These are phyloP conservation scores for Aschersonia sp. DNA, from an alignment of 2,329 filamentous ascomycete species.

Conservation along the genomic window DNA sequence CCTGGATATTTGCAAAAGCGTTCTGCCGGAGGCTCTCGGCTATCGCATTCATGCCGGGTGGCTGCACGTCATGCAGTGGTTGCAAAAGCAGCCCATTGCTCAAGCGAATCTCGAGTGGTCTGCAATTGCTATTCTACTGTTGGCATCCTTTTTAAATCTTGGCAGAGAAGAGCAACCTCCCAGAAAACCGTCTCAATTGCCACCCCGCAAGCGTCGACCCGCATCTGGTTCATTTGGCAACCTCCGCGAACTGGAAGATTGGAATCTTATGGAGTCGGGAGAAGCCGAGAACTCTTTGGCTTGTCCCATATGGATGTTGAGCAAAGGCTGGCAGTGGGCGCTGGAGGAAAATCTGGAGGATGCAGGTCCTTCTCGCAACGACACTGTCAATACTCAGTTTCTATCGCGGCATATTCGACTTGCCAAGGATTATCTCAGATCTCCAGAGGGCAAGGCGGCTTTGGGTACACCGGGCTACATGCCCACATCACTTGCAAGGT, in stretches of 20 bases:
- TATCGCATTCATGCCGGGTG: constrained; percentile 53
- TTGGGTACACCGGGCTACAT: constrained; percentile 44
- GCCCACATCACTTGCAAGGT: constrained; percentile 41
- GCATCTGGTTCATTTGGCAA: constrained; percentile 21
- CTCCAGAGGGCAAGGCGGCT: constrained; percentile 38
- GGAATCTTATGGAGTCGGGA: constrained; percentile 30
- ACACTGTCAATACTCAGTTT: constrained; percentile 21
- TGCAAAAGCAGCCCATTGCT: constrained; percentile 31
- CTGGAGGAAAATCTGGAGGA: constrained; percentile 36
- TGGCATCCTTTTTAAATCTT: constrained; percentile 48
- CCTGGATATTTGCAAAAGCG: constrained; percentile 47
- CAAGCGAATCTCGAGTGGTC: constrained; percentile 52
- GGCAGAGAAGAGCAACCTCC: constrained; percentile 20
- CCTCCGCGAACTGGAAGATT: constrained; percentile 24
- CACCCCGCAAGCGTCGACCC: constrained; percentile 16
- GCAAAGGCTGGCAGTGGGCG: constrained; percentile 57
- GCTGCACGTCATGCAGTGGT: constrained; percentile 63
- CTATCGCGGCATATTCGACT: constrained; percentile 38
- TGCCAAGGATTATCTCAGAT: constrained; percentile 50
- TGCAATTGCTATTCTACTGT: constrained; percentile 46
- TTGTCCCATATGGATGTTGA: constrained; percentile 44
- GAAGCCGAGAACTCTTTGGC: constrained; percentile 33
- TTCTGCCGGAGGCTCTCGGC: constrained; percentile 42
- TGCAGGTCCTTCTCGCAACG: constrained; percentile 10
- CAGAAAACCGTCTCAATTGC: constrained; percentile 11